phyloP scores from a whole-genome alignment of 495 filamentous ascomycete genomes.

The Pyronema domesticum region DNA sequence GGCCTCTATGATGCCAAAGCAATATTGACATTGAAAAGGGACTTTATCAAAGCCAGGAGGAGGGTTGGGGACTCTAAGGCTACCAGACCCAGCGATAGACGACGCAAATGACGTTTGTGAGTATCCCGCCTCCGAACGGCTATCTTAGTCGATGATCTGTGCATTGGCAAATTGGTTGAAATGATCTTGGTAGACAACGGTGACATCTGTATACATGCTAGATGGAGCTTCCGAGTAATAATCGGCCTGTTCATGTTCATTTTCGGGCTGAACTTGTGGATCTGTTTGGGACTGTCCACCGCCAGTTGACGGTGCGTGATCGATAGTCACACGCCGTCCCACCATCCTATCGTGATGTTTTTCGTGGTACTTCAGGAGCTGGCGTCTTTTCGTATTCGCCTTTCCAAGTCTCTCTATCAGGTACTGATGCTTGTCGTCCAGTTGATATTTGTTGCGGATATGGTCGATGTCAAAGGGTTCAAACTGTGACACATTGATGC shows the following conservation, averaged over 20 bases:
- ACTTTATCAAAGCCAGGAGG: slow-evolving; percentile 5
- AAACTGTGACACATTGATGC: slow-evolving; percentile 24
- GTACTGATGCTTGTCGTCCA: background rate
- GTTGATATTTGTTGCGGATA: background rate
- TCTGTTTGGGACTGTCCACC: no score
- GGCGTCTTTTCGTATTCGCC: slow-evolving; percentile 25
- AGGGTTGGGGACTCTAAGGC: no score
- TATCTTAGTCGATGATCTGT: no score
- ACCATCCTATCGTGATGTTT: slow-evolving; percentile 12
- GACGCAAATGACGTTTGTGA: slow-evolving; percentile 16
- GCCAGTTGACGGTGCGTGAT: no score
- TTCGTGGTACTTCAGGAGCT: slow-evolving; percentile 12
- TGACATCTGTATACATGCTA: no score
- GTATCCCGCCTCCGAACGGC: slow-evolving; percentile 1
- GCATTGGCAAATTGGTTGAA: no score
- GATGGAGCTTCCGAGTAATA: no score
- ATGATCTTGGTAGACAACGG: no score
- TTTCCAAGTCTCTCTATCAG: slow-evolving; percentile 23
- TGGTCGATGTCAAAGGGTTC: slow-evolving; percentile 25
- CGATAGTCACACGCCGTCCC: slow-evolving; percentile 10
- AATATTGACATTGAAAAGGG: slow-evolving; percentile 18
- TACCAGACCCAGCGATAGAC: background rate
- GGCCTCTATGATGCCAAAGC: slow-evolving; percentile 7
- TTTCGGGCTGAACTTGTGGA: no score
- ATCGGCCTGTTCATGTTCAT: no score